Evolutionary conservation across 805 yeast species (phyloP), one percentile per base, ranked within the genome.

Genomic region (Kodamaea nitidulidarum): DNA sequence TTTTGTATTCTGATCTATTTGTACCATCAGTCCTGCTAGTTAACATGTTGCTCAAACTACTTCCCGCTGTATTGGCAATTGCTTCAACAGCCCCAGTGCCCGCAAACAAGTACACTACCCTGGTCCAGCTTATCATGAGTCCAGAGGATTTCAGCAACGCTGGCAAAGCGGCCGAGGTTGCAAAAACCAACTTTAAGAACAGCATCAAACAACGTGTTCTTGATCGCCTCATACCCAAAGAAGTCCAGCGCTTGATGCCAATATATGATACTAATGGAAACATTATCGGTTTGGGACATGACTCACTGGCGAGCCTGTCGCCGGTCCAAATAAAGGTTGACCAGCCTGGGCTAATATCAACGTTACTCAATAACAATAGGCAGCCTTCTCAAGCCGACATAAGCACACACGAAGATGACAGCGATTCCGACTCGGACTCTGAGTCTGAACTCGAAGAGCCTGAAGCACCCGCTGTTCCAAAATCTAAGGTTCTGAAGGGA

Each of bases 151-250:
- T 43, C 17, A 36, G 32, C 18, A 32, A 33, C 11, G 45, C 42
- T 7, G 24, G 14, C 5, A 36, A 33, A 17, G 28, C 38, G 7
- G 30, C 31, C 14, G 32, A 28, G 15, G 18, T 33, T 11, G 29
- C 36, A 25, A 39, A 33, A 25, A 21, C 41, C 15, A 39, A 33
- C 25, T 7, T 42, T 20, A 42, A 42, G 29, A 42, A 28, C 16
- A 34, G 42, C 15, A 29, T 42, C 35, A 42, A 42, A 34, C 45
- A 43, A 22, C 40, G 35, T 11, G 20, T 39, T 12, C 21, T 43
- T 5, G 38, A 43, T 32, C 14, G 38, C 4, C 28, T 43, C 15
- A 28, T 43, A 7, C 36, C 46, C 15, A 39, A 34, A 12, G 40
- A 40, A 20, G 36, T 39, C 10, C 43, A 39, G n/a, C 32, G 39